Evolutionary conservation across 768 basidiomycete genomes (phyloP), one percentile per base, ranked within the genome.

Genomic region (Boletus tylopilopsis): DNA sequence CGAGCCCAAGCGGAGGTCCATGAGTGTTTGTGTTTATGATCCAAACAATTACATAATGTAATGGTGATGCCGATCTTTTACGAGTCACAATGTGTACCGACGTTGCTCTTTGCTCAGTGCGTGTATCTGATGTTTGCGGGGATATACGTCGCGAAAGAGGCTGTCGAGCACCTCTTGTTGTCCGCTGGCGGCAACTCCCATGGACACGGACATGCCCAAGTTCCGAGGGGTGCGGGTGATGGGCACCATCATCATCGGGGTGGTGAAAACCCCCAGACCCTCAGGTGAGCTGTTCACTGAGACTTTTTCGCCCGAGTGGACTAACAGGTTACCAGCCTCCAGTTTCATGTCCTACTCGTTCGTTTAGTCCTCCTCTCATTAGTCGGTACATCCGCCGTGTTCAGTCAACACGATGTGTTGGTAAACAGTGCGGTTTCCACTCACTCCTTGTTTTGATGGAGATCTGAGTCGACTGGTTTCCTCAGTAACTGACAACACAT

Each of bases 101-200:
- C 88, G 4, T 64, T 84, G 47, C 73, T 90, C 66, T 99, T 98
- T 59, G 83, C 91, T 1, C 95, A 97, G 61, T 82, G 84, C 10
- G 89, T 99, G 12, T 98, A 96, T 68, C 75, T 99, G 48, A 83
- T 95, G 73, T 99, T 98, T 64, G 82, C 93, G 0, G 84, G 91
- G 0, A 87, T 97, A 3, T 99, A 98, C 70, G 87, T 98, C 16
- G 94, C 92, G 61, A 98, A 99, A 63, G 96, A 99, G 75, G 89
- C 94, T 1, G 76, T 98, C 5, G 95, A 99, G 69, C 94, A 95
- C 69, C 68, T 96, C 34, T 66, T 99, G 15, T 74, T 97, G 36
- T 83, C 84, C 40, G 78, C 80, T 7, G 87, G 81, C 87, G 93
- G 56, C 81, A 91, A 47, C 86, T 90, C 75, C 82, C 74, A 77